Percentiles rank a stretch among this genome's conserved stretches.
phyloP scores from a whole-genome alignment of 2,329 filamentous ascomycete species.

The Botrytis elliptica region DNA sequence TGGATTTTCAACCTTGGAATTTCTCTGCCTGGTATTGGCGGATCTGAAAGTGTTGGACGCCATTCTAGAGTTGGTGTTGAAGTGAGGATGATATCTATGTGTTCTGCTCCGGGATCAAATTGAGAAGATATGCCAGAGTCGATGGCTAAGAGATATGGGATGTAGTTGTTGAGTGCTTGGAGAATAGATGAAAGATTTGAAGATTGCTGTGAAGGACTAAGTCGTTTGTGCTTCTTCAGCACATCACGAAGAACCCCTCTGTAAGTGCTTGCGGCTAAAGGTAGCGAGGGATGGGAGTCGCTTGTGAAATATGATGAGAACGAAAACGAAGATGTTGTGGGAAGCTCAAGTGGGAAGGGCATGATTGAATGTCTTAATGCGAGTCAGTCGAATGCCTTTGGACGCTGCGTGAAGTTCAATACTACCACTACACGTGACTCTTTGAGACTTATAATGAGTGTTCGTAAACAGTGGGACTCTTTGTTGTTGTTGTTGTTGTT shows the following conservation, averaged over 20 bases:
- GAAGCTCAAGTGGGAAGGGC: slow-evolving; percentile 86
- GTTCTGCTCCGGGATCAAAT: slow-evolving; percentile 52
- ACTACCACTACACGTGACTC: background rate
- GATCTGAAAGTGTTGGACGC: slow-evolving; percentile 73
- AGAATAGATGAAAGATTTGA: slow-evolving; percentile 70
- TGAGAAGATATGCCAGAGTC: slow-evolving; percentile 66
- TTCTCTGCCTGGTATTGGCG: slow-evolving; percentile 63
- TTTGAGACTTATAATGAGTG: background rate
- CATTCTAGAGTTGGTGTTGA: slow-evolving; percentile 69
- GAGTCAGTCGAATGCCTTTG: background rate
- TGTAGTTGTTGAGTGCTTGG: slow-evolving; percentile 69
- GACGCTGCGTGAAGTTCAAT: background rate
- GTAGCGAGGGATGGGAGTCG: slow-evolving; percentile 84
- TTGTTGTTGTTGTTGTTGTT: background rate
- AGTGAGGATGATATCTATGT: slow-evolving; percentile 65
- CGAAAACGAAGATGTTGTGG: slow-evolving; percentile 84
- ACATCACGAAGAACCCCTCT: slow-evolving; percentile 79
- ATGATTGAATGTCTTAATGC: slow-evolving; percentile 48
- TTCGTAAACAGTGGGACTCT: background rate
- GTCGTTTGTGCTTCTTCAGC: slow-evolving; percentile 85
- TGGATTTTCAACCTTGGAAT: slow-evolving; percentile 65
- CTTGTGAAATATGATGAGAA: slow-evolving; percentile 76
- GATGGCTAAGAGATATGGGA: slow-evolving; percentile 79
- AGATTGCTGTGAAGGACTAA: slow-evolving; percentile 69
- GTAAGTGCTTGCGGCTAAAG: slow-evolving; percentile 76